A percentile compares a stretch with the other conserved stretches of the same genome.
Conservation (phyloP, 2,329 filamentous ascomycete species). For the Pseudocercospora macadamiae region DNA sequence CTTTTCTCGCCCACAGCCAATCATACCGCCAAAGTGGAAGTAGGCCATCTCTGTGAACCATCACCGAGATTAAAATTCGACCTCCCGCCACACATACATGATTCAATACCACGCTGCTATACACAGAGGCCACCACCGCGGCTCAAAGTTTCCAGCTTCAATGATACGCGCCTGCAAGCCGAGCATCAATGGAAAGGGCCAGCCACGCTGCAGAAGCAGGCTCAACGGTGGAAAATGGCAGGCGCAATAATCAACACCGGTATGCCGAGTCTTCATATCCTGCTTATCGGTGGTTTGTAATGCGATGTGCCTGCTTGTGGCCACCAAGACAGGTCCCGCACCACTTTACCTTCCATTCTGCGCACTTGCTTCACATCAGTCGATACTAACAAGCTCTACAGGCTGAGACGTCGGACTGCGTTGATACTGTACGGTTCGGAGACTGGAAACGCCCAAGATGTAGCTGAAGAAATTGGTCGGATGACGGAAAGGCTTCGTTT, state of each 20-base stretch:
- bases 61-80: slow-evolving; percentile 1
- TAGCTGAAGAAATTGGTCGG: slow-evolving; percentile 80
- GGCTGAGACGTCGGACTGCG: slow-evolving; percentile 47
- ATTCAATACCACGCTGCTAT: neutral
- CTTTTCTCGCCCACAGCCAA: neutral
- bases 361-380: neutral
- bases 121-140: too few relatives aligned
- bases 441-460: slow-evolving; percentile 90
- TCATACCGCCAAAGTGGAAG: neutral
- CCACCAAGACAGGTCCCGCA: too few relatives aligned
- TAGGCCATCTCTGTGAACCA: neutral
- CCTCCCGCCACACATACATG: slow-evolving; percentile 1
- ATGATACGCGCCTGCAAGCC: neutral
- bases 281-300: neutral
- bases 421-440: slow-evolving; percentile 91
- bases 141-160: neutral
- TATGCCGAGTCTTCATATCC: slow-evolving; percentile 3
- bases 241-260: slow-evolving; percentile 14
- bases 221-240: slow-evolving; percentile 11
- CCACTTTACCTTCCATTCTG: too few relatives aligned
- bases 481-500: slow-evolving; percentile 79
- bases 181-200: slow-evolving; percentile 28
- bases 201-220: slow-evolving; percentile 19
- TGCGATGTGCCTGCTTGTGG: too few relatives aligned
- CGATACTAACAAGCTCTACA: neutral